Evolutionary conservation across 148 eudicot genomes (phyloP), one percentile per base, ranked within the genome.

Genomic region (Suaeda aralocaspica): DNA sequence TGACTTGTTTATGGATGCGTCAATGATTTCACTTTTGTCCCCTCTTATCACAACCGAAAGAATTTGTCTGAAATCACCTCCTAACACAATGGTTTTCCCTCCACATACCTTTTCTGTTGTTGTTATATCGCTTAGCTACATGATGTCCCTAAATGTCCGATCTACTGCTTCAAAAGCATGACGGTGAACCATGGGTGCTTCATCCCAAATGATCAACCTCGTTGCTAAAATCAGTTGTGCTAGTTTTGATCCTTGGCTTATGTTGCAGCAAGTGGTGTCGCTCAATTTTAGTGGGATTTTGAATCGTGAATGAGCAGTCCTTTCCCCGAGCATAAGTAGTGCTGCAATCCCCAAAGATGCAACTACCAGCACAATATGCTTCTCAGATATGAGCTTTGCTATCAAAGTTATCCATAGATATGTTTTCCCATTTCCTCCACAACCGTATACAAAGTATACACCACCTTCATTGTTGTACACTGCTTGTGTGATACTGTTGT

Each of bases 11-110:
- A 66, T 26, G 2, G 56, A 46, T 14, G 56, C 69, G 8, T 46
- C 24, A 0, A 66, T 24, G 29, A 66, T 9, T 11, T 49, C 69
- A 12, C 25, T 24, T 9, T 28, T 8, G 6, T 25, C 25, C 8
- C 1, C 24, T 9, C 41, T 48, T 29, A 39, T 36, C 7, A 46
- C 57, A 26, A 66, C 41, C 2, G 51, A 25, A 6, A 66, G 41
- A 8, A 46, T 49, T 19, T 66, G 57, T 25, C 57, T 48, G 15
- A 66, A 66, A 48, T 66, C 70, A 9, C 70, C 70, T 30, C 42
- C 70, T 24, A 64, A 1, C 0, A 64, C 67, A 12, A 66, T 6
- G 4, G 2, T n/a, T 16, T 66, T 50, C 9, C 24, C 53, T 1
- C n/a, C 34, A 51, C 19, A 51, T 19, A n/a, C 22, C 24, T 51